Percentiles rank a stretch among this genome's conserved stretches.
These are phyloP conservation scores for Helminthosporium solani DNA, from an alignment of 2,329 filamentous ascomycete genomes.

Conservation along the genomic window DNA sequence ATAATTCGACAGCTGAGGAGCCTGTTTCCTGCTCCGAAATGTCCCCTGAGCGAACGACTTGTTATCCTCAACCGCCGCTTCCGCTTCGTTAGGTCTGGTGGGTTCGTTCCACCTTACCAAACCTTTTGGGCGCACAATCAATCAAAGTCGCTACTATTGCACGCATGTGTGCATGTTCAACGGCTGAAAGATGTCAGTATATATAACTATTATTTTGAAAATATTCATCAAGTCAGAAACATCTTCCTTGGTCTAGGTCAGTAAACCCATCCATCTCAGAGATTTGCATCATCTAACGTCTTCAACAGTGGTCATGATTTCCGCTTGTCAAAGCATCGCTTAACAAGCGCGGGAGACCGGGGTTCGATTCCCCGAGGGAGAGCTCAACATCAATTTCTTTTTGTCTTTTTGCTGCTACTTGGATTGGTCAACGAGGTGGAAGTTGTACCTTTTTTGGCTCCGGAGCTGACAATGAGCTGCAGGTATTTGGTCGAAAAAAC, in stretches of 20 bases:
- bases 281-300: no score
- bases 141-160: neutral
- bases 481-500: no score
- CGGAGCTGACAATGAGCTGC: no score
- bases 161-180: neutral
- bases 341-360: slow-evolving; percentile 26
- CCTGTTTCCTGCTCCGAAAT: no score
- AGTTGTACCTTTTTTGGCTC: no score
- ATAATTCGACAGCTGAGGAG: neutral
- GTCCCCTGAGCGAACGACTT: no score
- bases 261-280: no score
- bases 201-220: neutral
- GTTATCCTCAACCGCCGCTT: neutral
- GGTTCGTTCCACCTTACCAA: neutral
- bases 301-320: slow-evolving; percentile 26
- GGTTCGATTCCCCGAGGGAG: slow-evolving; percentile 26
- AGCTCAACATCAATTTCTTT: slow-evolving; percentile 5
- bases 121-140: neutral
- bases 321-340: slow-evolving; percentile 15
- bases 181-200: neutral
- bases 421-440: no score
- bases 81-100: neutral
- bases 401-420: neutral
- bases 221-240: neutral
- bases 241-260: slow-evolving; percentile 29